These are phyloP conservation scores for Monosporascus sp. DNA, from an alignment of 2,329 filamentous ascomycete species.

Conservation along the genomic window DNA sequence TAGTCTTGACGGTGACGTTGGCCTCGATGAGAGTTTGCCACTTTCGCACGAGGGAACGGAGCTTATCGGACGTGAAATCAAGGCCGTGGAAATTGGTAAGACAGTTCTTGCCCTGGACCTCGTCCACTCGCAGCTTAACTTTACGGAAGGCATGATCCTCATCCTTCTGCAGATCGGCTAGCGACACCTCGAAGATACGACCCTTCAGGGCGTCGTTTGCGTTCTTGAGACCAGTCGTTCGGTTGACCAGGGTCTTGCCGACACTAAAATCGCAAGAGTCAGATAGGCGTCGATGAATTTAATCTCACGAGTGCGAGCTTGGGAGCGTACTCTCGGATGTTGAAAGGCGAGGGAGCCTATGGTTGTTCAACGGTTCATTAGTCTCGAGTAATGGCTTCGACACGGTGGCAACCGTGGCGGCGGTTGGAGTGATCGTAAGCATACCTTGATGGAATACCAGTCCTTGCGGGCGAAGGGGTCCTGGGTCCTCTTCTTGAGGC, in stretches of 20 bases:
- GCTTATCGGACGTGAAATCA: slow-evolving; percentile 99
- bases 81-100: slow-evolving; percentile 99
- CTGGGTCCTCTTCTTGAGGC: slow-evolving; percentile 98
- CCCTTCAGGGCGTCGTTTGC: slow-evolving; percentile 99
- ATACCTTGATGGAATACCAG: slow-evolving; percentile 95
- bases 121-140: slow-evolving; percentile 96
- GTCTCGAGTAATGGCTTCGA: slow-evolving; percentile 2
- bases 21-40: slow-evolving; percentile 99
- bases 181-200: slow-evolving; percentile 96
- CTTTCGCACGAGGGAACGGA: slow-evolving; percentile 97
- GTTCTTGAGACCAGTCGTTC: slow-evolving; percentile 99
- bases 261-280: slow-evolving; percentile 59
- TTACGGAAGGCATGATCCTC: slow-evolving; percentile 99
- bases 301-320: slow-evolving; percentile 8
- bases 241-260: slow-evolving; percentile 99
- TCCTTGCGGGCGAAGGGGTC: slow-evolving; percentile 99
- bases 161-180: slow-evolving; percentile 98
- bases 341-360: slow-evolving; percentile 90
- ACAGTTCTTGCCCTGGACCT: slow-evolving; percentile 99
- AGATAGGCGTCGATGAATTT: slow-evolving; percentile 11
- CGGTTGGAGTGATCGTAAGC: slow-evolving; percentile 15
- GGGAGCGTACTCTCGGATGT: slow-evolving; percentile 82
- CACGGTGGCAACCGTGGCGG: not conserved
- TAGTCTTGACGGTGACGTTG: slow-evolving; percentile 99
- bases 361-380: slow-evolving; percentile 18